phyloP scores from a whole-genome alignment of 495 filamentous ascomycete species.

The Neurospora pannonica region DNA sequence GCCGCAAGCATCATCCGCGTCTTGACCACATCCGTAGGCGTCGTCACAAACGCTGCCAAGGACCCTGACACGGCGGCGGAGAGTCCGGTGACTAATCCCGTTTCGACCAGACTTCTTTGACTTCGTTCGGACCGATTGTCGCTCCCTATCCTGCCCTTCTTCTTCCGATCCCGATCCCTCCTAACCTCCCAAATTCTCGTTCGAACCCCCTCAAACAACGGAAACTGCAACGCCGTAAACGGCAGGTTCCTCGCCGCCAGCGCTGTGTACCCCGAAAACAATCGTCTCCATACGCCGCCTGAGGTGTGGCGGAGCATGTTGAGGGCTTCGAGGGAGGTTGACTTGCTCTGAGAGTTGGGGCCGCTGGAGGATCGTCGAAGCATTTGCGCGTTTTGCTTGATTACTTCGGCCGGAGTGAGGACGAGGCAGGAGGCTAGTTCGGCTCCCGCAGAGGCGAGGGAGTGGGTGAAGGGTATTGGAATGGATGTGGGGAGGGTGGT shows the following conservation, averaged over 20 bases:
- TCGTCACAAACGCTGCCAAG: slow-evolving; percentile 62
- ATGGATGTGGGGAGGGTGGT: slow-evolving; percentile 29
- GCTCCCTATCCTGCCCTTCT: background rate
- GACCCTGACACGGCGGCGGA: slow-evolving; percentile 61
- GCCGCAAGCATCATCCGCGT: slow-evolving; percentile 64
- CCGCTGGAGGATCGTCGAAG: slow-evolving; percentile 15
- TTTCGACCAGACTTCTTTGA: slow-evolving; percentile 40
- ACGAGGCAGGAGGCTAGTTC: slow-evolving; percentile 79
- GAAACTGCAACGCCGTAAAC: slow-evolving; percentile 82
- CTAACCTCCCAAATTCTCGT: slow-evolving; percentile 24
- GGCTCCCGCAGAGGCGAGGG: slow-evolving; percentile 59
- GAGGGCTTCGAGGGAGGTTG: slow-evolving; percentile 37
- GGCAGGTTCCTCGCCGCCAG: slow-evolving; percentile 74
- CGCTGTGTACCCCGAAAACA: slow-evolving; percentile 75
- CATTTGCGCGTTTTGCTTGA: slow-evolving; percentile 92
- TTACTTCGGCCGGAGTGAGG: slow-evolving; percentile 79
- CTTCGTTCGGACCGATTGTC: background rate
- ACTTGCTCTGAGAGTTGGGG: slow-evolving; percentile 3
- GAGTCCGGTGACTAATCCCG: slow-evolving; percentile 56
- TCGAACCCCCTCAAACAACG: slow-evolving; percentile 66
- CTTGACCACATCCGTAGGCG: slow-evolving; percentile 78
- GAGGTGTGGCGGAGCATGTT: slow-evolving; percentile 22
- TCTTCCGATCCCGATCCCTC: slow-evolving; percentile 8
- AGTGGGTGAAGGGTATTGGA: slow-evolving; percentile 57
- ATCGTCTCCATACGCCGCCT: slow-evolving; percentile 19